These are phyloP conservation scores for Rubus parviflorus DNA, from an alignment of 306 rosid species.

Conservation along the genomic window DNA sequence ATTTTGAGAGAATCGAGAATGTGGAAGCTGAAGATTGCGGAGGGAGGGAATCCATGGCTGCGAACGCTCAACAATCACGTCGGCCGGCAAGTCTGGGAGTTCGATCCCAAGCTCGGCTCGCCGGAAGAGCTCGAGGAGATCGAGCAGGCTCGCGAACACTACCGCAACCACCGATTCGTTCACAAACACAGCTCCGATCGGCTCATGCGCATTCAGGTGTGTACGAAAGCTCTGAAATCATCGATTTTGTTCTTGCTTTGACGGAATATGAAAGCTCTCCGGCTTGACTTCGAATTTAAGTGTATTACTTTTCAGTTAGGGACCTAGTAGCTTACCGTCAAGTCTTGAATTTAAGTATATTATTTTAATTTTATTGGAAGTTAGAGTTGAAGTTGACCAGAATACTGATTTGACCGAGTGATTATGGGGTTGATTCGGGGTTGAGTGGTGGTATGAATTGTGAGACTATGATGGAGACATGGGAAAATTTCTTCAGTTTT, in stretches of 20 bases:
- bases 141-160: slow-evolving; percentile 53
- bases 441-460: slow-evolving; percentile 2
- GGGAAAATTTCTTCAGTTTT: background rate
- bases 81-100: slow-evolving; percentile 86
- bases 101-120: slow-evolving; percentile 57
- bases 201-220: slow-evolving; percentile 82
- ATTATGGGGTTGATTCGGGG: too few species aligned
- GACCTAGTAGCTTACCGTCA: background rate
- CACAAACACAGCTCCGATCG: slow-evolving; percentile 75
- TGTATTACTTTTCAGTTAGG: background rate
- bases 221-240: background rate
- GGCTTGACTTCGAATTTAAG: background rate
- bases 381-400: slow-evolving; percentile 10
- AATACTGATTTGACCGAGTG: background rate
- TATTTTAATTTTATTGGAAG: background rate
- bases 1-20: slow-evolving; percentile 26
- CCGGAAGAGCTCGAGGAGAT: slow-evolving; percentile 45
- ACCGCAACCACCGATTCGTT: slow-evolving; percentile 46
- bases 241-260: background rate
- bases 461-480: background rate
- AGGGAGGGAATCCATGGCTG: slow-evolving; percentile 73
- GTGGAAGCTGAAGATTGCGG: slow-evolving; percentile 88
- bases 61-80: slow-evolving; percentile 58
- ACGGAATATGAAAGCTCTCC: too few species aligned
- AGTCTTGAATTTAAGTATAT: background rate